Evolutionary conservation across 2,329 filamentous ascomycete genomes (phyloP).

Genomic region (Aotearoamyces nothofagi): DNA sequence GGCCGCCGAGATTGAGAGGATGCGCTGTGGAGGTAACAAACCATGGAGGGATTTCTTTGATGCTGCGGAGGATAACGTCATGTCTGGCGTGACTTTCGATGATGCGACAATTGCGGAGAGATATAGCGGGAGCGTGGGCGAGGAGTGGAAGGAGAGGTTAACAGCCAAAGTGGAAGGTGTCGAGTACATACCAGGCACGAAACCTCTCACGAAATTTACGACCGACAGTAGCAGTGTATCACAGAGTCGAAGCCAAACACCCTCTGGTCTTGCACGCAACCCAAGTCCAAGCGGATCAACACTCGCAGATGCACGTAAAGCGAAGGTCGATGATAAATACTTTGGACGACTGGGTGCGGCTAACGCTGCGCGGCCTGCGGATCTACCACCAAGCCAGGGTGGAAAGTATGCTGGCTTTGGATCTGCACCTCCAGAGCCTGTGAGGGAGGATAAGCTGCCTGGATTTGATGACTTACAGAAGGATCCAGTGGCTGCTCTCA

Average conservation of each 20-base stretch:
- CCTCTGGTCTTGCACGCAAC: slow-evolving; percentile 4
- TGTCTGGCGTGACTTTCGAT: slow-evolving; percentile 53
- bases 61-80: slow-evolving; percentile 47
- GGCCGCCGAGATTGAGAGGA: slow-evolving; percentile 76
- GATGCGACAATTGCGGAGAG: slow-evolving; percentile 80
- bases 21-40: slow-evolving; percentile 84
- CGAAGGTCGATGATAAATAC: slow-evolving; percentile 69
- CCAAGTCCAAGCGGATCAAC: slow-evolving; percentile 13
- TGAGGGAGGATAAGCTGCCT: slow-evolving; percentile 35
- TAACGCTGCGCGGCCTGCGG: slow-evolving; percentile 62
- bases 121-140: slow-evolving; percentile 78
- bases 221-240: slow-evolving; percentile 14
- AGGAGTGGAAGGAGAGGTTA: slow-evolving; percentile 89
- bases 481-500: slow-evolving; percentile 77
- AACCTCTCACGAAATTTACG: slow-evolving; percentile 22
- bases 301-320: slow-evolving; percentile 25
- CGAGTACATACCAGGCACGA: slow-evolving; percentile 51
- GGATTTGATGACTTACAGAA: slow-evolving; percentile 79
- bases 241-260: slow-evolving; percentile 16
- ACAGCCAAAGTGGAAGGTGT: slow-evolving; percentile 75
- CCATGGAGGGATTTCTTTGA: slow-evolving; percentile 83
- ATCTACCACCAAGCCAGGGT: slow-evolving; percentile 73
- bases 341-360: slow-evolving; percentile 74
- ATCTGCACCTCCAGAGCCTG: slow-evolving; percentile 46
- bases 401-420: slow-evolving; percentile 91